Conservation (phyloP, 805 yeast species). For the Starmerella stigmatis region DNA sequence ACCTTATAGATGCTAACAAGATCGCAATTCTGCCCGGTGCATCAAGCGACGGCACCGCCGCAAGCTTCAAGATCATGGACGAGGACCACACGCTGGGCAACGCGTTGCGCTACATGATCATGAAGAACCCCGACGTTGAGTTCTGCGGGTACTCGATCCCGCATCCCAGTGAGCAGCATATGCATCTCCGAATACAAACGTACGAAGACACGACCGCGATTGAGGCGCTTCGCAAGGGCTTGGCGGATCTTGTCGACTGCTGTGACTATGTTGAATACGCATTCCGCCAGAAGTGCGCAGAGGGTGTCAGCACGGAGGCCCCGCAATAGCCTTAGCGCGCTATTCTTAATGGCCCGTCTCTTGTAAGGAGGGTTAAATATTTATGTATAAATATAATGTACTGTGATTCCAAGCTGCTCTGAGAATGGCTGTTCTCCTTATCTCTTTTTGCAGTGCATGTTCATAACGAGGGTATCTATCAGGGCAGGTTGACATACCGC, state of each 20-base stretch:
- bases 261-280: slow-evolving; percentile 76
- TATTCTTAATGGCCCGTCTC: too few relatives aligned
- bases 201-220: slow-evolving; percentile 76
- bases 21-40: slow-evolving; percentile 43
- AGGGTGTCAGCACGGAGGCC: slow-evolving; percentile 21
- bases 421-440: too few relatives aligned
- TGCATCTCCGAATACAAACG: slow-evolving; percentile 89
- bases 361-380: neutral
- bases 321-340: too few relatives aligned
- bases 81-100: slow-evolving; percentile 97
- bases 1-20: slow-evolving; percentile 17
- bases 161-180: slow-evolving; percentile 86
- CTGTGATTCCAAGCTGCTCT: too few relatives aligned
- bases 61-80: slow-evolving; percentile 82
- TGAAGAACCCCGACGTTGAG: slow-evolving; percentile 97
- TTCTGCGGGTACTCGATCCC: slow-evolving; percentile 98
- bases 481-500: too few relatives aligned
- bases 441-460: too few relatives aligned
- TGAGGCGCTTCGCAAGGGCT: slow-evolving; percentile 85
- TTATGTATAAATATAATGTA: neutral
- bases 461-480: too few relatives aligned
- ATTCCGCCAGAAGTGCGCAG: slow-evolving; percentile 58
- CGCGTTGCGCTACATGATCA: slow-evolving; percentile 82
- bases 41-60: slow-evolving; percentile 86
- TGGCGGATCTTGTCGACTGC: slow-evolving; percentile 69